Conservation (phyloP, 78 protist species). For the Speleostelium caveatum region DNA sequence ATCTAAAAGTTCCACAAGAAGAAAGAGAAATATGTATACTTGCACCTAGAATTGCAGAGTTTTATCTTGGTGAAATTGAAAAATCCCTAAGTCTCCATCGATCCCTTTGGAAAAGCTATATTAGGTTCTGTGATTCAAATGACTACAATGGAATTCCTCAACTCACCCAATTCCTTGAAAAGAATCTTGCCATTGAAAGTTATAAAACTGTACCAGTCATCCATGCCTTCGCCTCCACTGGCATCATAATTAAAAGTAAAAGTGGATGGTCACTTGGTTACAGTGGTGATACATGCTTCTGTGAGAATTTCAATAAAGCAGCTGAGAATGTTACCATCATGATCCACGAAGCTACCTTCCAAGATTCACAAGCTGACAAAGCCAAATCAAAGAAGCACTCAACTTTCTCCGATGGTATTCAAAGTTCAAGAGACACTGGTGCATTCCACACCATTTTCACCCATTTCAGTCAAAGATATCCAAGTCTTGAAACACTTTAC, state of each 20-base stretch:
- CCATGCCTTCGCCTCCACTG: slow-evolving; percentile 39
- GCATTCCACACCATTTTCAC: slow-evolving; percentile 8
- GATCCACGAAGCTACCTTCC: slow-evolving; percentile 67
- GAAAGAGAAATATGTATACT: slow-evolving; percentile 12
- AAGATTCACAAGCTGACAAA: slow-evolving; percentile 35
- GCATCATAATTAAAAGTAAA: slow-evolving; percentile 28
- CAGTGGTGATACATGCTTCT: slow-evolving; percentile 55
- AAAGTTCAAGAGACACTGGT: not conserved
- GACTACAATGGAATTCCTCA: not conserved
- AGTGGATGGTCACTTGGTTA: slow-evolving; percentile 43
- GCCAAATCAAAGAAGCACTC: slow-evolving; percentile 34
- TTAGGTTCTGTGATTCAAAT: slow-evolving; percentile 17
- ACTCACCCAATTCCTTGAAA: slow-evolving; percentile 9
- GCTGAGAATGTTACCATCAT: slow-evolving; percentile 6
- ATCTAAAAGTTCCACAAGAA: slow-evolving; percentile 14
- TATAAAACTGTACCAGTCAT: slow-evolving; percentile 12
- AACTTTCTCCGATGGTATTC: slow-evolving; percentile 28
- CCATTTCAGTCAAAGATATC: slow-evolving; percentile 69
- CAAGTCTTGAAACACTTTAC: slow-evolving; percentile 8
- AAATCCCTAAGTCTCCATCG: not conserved
- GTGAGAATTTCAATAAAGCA: slow-evolving; percentile 2
- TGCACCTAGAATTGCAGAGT: slow-evolving; percentile 6
- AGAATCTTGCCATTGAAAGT: not conserved
- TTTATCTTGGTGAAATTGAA: slow-evolving; percentile 27
- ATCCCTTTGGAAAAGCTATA: slow-evolving; percentile 19